Evolutionary conservation across 192 early-diverging fungal species (phyloP).

Genomic region (Mortierella alpina): DNA sequence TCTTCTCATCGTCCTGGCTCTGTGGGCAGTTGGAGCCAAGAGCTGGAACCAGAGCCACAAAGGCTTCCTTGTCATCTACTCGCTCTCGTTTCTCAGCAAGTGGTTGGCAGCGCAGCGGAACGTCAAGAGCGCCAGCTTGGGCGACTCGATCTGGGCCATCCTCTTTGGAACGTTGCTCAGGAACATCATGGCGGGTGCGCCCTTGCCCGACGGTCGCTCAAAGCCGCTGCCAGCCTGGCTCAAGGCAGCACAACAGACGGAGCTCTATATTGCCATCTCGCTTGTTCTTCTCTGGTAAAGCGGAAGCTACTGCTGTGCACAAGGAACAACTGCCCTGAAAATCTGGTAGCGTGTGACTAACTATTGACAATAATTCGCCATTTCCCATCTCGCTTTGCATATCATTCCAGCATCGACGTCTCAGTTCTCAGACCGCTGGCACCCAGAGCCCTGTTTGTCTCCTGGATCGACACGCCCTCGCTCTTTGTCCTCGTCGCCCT

Average conservation of each 20-base stretch:
- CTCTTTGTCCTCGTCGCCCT: conserved; percentile 62
- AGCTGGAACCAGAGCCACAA: conserved; percentile 52
- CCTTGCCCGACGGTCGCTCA: conserved; percentile 42
- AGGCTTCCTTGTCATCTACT: conserved; percentile 59
- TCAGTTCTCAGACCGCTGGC: conserved; percentile 61
- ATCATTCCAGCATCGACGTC: conserved; percentile 56
- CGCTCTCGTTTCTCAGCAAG: conserved; percentile 59
- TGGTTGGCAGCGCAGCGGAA: conserved; percentile 57
- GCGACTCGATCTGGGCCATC: conserved; percentile 68
- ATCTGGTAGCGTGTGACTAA: background rate
- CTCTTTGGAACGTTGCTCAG: conserved; percentile 59
- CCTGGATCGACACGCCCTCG: conserved; percentile 67
- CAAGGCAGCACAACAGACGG: conserved; percentile 65
- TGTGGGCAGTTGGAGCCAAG: conserved; percentile 40
- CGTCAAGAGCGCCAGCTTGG: conserved; percentile 58
- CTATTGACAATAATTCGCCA: background rate
- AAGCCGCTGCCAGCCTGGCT: conserved; percentile 58
- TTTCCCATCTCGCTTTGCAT: background rate
- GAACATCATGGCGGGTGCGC: conserved; percentile 42
- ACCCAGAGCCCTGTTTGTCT: conserved; percentile 64
- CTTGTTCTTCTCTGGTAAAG: conserved; percentile 59
- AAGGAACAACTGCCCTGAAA: background rate
- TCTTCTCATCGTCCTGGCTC: conserved; percentile 54
- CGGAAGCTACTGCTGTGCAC: background rate
- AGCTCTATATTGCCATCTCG: conserved; percentile 65